Evolutionary conservation across 148 eudicot genomes (phyloP).

Genomic region (Chenopodium quinoa): DNA sequence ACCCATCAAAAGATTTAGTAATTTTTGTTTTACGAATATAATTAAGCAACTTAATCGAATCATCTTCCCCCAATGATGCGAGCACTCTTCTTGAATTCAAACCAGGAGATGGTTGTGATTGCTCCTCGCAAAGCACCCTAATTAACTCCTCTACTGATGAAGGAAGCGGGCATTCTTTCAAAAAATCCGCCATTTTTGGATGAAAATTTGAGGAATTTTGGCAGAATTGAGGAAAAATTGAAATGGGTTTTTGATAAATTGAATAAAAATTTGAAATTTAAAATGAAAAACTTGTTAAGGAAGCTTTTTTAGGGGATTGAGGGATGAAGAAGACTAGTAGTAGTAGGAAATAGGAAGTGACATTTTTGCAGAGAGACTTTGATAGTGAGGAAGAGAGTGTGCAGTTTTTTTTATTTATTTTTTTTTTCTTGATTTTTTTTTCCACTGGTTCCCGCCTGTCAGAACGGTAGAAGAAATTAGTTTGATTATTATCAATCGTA

Average conservation of each 20-base stretch:
- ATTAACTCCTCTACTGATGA: slow-evolving; percentile 31
- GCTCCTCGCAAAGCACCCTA: slow-evolving; percentile 23
- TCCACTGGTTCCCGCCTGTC: too few species aligned
- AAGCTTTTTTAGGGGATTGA: background rate
- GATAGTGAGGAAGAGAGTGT: too few species aligned
- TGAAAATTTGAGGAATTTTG: background rate
- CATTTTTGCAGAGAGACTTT: too few species aligned
- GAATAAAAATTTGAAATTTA: slow-evolving; percentile 2
- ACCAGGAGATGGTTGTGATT: slow-evolving; percentile 28
- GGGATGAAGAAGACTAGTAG: background rate
- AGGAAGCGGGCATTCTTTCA: slow-evolving; percentile 2
- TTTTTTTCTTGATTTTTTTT: too few species aligned
- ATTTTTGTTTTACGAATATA: background rate
- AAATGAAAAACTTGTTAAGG: too few species aligned
- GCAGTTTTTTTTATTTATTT: too few species aligned
- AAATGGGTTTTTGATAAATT: background rate
- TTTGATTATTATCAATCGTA: too few species aligned
- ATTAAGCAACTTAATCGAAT: slow-evolving; percentile 20
- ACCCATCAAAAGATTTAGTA: slow-evolving; percentile 25
- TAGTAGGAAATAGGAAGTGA: too few species aligned
- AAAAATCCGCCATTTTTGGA: slow-evolving; percentile 6
- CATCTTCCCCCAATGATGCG: slow-evolving; percentile 33
- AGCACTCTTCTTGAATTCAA: slow-evolving; percentile 22
- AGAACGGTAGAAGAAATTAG: too few species aligned
- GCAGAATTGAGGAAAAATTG: background rate